Evolutionary conservation across 768 basidiomycete species (phyloP), one percentile per base, ranked within the genome.

Genomic region (Phylloporus sp.): DNA sequence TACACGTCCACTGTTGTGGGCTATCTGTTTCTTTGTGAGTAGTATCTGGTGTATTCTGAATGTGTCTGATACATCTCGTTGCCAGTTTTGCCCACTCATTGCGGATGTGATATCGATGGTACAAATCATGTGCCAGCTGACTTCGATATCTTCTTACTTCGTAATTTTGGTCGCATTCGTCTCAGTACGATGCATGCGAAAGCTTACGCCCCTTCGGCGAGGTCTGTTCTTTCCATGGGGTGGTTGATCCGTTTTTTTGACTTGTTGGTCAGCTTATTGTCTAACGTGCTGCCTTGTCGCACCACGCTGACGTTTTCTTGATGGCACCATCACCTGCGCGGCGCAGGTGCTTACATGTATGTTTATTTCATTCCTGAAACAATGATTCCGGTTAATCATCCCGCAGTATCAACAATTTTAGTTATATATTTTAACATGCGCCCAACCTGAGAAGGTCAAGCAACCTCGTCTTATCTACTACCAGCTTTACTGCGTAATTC

Each of bases 1-100:
- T 31, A 42, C 28, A 29, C 47, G 46, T 0, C 50, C 52, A 24
- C 2, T 66, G 5, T 16, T 45, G 27, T 63, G 58, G 53, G 61
- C 55, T 3, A 3, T 64, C 44, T 57, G 35, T 29, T 64, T 64
- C 41, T 64, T 64, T 47, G 63, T 64, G 38, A 50, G 63, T 23
- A 5, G 24, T 3, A 23, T 32, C 26, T 4, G 45, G 20, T 15
- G 18, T 27, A 2, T 18, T 13, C 2, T 6, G 28, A 28, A 35
- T 3, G 12, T 12, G 0, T 11, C 13, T 5, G 42, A 50, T 58
- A 34, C n/a, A 63, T 6, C 18, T 3, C 1, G 10, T 20, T 6
- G 4, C 11, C n/a, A 64, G 63, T 66, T 64, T 49, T 41, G 40
- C 22, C 63, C 63, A 1, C 38, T 64, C 22, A 35, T 64, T 35